Conservation (phyloP, 495 filamentous ascomycete species). For the Clohesyomyces aquaticus region DNA sequence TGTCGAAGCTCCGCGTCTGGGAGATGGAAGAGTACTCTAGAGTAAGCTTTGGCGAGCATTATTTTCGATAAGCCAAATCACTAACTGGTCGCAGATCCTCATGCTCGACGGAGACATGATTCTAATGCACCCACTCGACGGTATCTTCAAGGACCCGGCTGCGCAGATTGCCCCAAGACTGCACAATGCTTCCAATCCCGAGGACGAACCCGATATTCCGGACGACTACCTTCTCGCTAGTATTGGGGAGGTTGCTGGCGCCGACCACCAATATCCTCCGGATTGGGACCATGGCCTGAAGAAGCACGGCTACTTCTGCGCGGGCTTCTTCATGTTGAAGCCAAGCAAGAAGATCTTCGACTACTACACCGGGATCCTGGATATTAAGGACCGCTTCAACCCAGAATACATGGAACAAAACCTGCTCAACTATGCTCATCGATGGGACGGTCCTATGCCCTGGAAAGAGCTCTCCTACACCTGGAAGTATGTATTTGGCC, state of each 20-base stretch:
- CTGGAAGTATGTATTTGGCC: constrained; percentile 17
- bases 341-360: constrained; percentile 32
- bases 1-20: constrained; percentile 42
- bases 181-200: neutral
- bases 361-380: constrained; percentile 31
- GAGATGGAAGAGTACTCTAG: constrained; percentile 36
- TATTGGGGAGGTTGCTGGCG: constrained; percentile 19
- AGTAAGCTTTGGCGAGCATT: neutral
- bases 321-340: constrained; percentile 40
- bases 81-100: constrained; percentile 17
- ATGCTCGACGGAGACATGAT: constrained; percentile 40
- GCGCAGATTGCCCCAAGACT: constrained; percentile 12
- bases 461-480: constrained; percentile 23
- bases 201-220: constrained; percentile 19
- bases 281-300: constrained; percentile 25
- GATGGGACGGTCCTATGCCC: constrained; percentile 31
- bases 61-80: neutral
- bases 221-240: constrained; percentile 34
- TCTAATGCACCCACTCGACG: constrained; percentile 34
- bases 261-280: constrained; percentile 27
- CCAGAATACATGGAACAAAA: constrained; percentile 36
- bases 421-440: constrained; percentile 37
- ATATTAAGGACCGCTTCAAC: constrained; percentile 33
- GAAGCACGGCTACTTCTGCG: constrained; percentile 28
- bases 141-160: constrained; percentile 37